Conservation (phyloP, 1,284 basidiomycete genomes). For the Pisolithus thermaeus region DNA sequence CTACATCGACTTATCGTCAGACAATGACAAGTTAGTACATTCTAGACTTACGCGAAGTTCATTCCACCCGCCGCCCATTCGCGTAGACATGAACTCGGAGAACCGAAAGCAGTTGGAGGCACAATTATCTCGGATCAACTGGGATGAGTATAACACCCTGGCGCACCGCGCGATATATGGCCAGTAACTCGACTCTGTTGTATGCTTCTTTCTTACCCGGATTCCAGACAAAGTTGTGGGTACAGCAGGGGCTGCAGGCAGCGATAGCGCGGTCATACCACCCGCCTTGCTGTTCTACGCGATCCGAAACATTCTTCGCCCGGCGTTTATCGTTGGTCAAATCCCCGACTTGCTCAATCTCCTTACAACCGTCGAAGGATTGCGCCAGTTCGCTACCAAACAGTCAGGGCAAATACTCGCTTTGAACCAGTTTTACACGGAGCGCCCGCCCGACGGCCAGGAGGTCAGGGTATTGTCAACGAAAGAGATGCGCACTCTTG, state of each 20-base stretch:
- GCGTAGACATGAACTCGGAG: not conserved
- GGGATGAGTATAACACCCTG: conserved; percentile 8
- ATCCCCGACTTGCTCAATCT: conserved; percentile 38
- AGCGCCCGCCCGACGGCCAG: conserved; percentile 1
- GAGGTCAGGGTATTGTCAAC: conserved; percentile 14
- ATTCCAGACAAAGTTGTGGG: conserved; percentile 11
- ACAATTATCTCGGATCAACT: conserved; percentile 11
- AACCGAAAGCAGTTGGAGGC: not conserved
- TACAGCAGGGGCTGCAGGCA: not conserved
- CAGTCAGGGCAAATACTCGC: conserved; percentile 28
- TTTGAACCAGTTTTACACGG: conserved; percentile 31
- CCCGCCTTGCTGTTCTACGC: conserved; percentile 33
- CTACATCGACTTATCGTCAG: no score
- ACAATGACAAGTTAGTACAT: no score
- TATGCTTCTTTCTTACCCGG: conserved; percentile 1
- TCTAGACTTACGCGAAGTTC: no score
- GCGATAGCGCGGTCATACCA: conserved; percentile 12
- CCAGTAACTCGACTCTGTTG: conserved; percentile 1
- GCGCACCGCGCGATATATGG: conserved; percentile 17
- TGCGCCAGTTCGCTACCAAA: conserved; percentile 29
- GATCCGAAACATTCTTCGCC: conserved; percentile 34
- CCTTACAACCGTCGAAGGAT: conserved; percentile 36
- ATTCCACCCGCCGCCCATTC: not conserved
- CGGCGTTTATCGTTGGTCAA: conserved; percentile 28
- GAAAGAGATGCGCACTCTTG: conserved; percentile 12